Evolutionary conservation across 176 grass and related monocot genomes (phyloP).

Genomic region (Aegilops speltoides): DNA sequence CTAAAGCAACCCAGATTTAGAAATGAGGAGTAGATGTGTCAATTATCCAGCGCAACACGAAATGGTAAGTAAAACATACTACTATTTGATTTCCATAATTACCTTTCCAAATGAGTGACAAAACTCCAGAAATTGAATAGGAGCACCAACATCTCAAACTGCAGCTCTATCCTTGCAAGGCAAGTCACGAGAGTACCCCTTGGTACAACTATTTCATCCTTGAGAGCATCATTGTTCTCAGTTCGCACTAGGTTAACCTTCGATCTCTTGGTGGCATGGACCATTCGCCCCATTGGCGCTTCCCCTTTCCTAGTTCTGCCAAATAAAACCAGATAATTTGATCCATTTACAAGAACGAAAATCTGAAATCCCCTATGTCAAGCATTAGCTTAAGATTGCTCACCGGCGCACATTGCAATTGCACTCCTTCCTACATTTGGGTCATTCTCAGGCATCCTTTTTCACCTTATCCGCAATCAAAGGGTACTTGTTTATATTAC

Average conservation of each 20-base stretch:
- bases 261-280: conserved; percentile 48
- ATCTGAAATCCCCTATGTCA: neutral
- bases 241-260: conserved; percentile 1
- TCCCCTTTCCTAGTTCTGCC: conserved; percentile 74
- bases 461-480: conserved; percentile 48
- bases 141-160: conserved; percentile 8
- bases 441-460: conserved; percentile 53
- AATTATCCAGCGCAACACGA: neutral
- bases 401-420: conserved; percentile 74
- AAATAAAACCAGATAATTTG: conserved; percentile 14
- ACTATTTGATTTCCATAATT: neutral
- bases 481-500: conserved; percentile 26
- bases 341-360: neutral
- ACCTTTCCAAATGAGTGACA: neutral
- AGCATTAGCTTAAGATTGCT: conserved; percentile 19
- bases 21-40: neutral
- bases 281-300: conserved; percentile 48
- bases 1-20: neutral
- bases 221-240: neutral
- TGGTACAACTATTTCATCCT: conserved; percentile 34
- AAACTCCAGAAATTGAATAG: conserved; percentile 54
- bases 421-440: conserved; percentile 64
- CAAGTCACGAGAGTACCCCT: conserved; percentile 39
- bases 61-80: neutral
- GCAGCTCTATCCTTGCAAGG: conserved; percentile 31